Percentiles rank a stretch among this genome's conserved stretches.
Evolutionary conservation across 2,329 filamentous ascomycete genomes (phyloP).

Genomic region (Fusarium coicis): DNA sequence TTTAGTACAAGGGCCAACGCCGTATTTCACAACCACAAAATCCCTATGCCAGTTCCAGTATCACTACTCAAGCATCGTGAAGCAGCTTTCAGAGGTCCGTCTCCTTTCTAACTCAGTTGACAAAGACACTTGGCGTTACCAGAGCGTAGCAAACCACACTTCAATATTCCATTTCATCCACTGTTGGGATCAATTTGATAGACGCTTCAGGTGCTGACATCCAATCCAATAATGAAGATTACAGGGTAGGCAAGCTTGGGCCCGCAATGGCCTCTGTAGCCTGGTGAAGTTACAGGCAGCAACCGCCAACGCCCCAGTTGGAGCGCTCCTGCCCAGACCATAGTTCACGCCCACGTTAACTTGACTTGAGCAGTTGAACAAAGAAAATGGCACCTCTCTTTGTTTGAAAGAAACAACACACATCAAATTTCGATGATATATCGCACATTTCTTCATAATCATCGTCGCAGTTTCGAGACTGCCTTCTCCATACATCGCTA

Average conservation of each 20-base stretch:
- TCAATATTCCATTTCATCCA: neutral
- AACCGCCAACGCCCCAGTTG: constrained; percentile 17
- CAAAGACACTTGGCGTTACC: neutral
- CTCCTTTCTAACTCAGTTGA: neutral
- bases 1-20: neutral
- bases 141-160: constrained; percentile 11
- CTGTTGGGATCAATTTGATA: neutral
- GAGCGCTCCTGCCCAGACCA: constrained; percentile 7
- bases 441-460: no score
- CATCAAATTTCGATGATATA: neutral
- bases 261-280: constrained; percentile 15
- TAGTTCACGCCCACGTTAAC: constrained; percentile 3
- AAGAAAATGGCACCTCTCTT: neutral
- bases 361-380: neutral
- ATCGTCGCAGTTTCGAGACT: neutral
- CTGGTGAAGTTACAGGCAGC: constrained; percentile 26
- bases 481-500: neutral
- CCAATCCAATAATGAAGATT: neutral
- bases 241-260: constrained; percentile 14
- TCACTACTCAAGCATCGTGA: neutral
- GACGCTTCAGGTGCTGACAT: constrained; percentile 1
- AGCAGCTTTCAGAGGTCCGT: neutral
- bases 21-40: neutral
- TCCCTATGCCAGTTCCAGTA: neutral
- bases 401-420: neutral